Conservation (phyloP, 305 asterid species). For the Euphrasia arctica region DNA sequence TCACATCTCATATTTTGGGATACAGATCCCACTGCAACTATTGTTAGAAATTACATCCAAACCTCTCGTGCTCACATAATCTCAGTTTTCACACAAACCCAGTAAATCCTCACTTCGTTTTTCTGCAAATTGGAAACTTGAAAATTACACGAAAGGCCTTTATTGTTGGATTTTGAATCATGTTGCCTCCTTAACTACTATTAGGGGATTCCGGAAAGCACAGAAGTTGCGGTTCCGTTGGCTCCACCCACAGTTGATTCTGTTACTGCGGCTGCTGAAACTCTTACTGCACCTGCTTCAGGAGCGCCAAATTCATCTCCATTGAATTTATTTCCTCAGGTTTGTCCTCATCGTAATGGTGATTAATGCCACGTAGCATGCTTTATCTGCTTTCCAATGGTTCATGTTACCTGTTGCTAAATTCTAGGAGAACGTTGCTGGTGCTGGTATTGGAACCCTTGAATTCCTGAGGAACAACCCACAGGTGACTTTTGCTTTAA, state of each 20-base stretch:
- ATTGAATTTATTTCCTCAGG: constrained; percentile 78
- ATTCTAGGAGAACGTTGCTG: constrained; percentile 41
- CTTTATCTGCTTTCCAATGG: constrained; percentile 14
- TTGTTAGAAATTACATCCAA: too few species aligned
- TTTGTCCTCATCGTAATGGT: constrained; percentile 24
- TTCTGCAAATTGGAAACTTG: too few species aligned
- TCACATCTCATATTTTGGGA: too few species aligned
- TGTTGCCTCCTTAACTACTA: not conserved
- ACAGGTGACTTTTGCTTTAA: constrained; percentile 42
- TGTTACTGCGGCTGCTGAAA: constrained; percentile 32
- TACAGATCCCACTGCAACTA: too few species aligned
- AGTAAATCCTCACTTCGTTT: too few species aligned
- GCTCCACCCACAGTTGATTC: constrained; percentile 39
- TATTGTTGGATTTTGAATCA: not conserved
- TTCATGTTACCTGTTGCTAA: constrained; percentile 16
- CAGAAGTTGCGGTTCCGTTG: constrained; percentile 57
- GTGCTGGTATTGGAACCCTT: constrained; percentile 50
- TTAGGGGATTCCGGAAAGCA: constrained; percentile 71
- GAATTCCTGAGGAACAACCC: constrained; percentile 74
- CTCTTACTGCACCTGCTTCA: constrained; percentile 34
- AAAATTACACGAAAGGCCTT: too few species aligned
- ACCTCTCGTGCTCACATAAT: too few species aligned
- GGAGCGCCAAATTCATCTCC: constrained; percentile 76
- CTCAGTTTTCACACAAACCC: too few species aligned
- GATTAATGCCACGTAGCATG: constrained; percentile 2